Base-by-base conservation (phyloP, 768 basidiomycete species). In the Rhodotorula diobovata region DNA sequence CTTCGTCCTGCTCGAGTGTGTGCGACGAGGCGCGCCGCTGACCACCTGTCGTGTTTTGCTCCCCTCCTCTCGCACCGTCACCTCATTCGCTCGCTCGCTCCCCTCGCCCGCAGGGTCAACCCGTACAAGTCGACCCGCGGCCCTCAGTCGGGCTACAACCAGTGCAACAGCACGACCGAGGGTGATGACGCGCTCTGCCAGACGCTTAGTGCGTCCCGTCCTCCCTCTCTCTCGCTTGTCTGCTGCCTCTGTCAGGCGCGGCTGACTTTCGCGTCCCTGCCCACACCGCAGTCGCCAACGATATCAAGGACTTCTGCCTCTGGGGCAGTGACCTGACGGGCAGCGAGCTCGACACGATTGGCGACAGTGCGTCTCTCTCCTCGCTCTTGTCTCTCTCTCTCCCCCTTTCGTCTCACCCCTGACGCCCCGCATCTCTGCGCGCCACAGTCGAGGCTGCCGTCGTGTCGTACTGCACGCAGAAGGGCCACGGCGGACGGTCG, bases 401-500 rank as follows among this genome's bases (percentile, higher is more conserved):
- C 41, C 46, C 21, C 9, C 20, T 18, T 10, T 25, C 50, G 28
- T n/a, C 5, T n/a, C n/a, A n/a, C n/a, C n/a, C n/a, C 50, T 51
- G 28, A 51, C 11, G 1, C 50, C 10, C 28, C 25, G 12, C 20
- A 2, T 21, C 28, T 11, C 28, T 14, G 8, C 9, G 12, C 50
- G 20, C 21, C 50, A 12, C 51, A 53, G 51, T 67, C 57, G 61
- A 68, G 54, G 77, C 72, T 5, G 61, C 64, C 30, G 71, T 66
- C 41, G 76, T 78, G 39, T 70, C 77, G 2, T 70, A 69, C 53
- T 79, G 78, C 63, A 76, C 75, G n/a, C 70, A 63, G 43, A 64
- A 72, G 79, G 85, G 85, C 23, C 85, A 83, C 56, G 90, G 90
- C 6, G 86, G 87, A 4, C 88, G 90, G 68, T 76, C 87, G 59